These are phyloP conservation scores for Lyophyllum semitale DNA, from an alignment of 768 basidiomycete species.

Conservation along the genomic window DNA sequence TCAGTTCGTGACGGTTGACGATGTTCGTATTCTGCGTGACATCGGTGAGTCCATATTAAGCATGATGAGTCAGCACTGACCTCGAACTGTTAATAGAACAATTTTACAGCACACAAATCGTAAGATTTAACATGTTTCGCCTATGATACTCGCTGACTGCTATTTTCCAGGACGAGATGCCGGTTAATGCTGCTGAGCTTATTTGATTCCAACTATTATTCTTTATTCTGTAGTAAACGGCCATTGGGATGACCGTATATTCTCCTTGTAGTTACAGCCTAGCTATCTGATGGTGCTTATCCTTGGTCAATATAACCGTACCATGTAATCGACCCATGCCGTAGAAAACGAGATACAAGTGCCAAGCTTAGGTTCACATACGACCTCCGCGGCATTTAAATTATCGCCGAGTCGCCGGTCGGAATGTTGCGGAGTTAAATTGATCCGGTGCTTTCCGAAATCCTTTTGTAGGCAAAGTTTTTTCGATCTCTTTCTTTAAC, in stretches of 20 bases:
- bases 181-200: conserved; percentile 95
- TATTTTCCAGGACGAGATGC: conserved; percentile 88
- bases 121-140: conserved; percentile 35
- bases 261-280: conserved; percentile 3
- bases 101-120: conserved; percentile 96
- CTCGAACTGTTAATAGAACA: conserved; percentile 59
- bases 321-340: not conserved
- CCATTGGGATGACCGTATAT: not conserved
- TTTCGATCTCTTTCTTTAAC: conserved; percentile 35
- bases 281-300: not conserved
- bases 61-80: conserved; percentile 14
- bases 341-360: not conserved
- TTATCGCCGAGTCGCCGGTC: conserved; percentile 7
- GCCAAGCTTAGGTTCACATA: conserved; percentile 1
- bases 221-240: conserved; percentile 10
- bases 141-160: conserved; percentile 21
- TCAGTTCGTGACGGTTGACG: conserved; percentile 92
- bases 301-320: not conserved
- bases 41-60: conserved; percentile 59
- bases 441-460: conserved; percentile 52
- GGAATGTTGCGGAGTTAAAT: conserved; percentile 45
- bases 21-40: conserved; percentile 95
- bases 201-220: conserved; percentile 53
- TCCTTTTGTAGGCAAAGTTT: conserved; percentile 51
- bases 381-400: conserved; percentile 12